phyloP scores from a whole-genome alignment of 352 stramenopile species.

The Phytophthora litchii region DNA sequence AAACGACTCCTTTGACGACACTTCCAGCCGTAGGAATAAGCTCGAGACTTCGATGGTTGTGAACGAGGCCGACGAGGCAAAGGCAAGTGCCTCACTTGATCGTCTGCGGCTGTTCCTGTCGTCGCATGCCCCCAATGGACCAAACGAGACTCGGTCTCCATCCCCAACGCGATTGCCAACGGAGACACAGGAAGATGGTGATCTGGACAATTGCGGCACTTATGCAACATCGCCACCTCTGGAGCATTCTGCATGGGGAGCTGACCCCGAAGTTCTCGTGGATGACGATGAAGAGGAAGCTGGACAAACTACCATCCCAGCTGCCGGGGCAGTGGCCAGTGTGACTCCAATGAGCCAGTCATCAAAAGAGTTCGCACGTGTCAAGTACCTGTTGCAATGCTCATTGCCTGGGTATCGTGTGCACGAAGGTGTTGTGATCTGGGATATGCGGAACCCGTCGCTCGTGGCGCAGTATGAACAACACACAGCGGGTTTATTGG shows the following conservation, averaged over 20 bases:
- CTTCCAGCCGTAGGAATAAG: constrained; percentile 17
- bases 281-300: constrained; percentile 29
- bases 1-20: constrained; percentile 25
- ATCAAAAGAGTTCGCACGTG: constrained; percentile 62
- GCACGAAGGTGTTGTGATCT: constrained; percentile 67
- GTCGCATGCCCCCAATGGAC: constrained; percentile 37
- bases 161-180: constrained; percentile 6
- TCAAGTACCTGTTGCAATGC: constrained; percentile 74
- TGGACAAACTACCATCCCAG: constrained; percentile 33
- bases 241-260: background rate
- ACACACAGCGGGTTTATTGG: constrained; percentile 49
- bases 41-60: constrained; percentile 19
- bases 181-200: background rate
- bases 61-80: constrained; percentile 26
- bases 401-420: constrained; percentile 58
- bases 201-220: constrained; percentile 3
- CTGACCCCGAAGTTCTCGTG: constrained; percentile 11
- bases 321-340: constrained; percentile 46
- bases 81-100: constrained; percentile 35
- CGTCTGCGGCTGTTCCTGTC: constrained; percentile 45
- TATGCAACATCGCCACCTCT: background rate
- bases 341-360: constrained; percentile 48
- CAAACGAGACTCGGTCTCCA: constrained; percentile 7
- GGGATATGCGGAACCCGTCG: constrained; percentile 73
- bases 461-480: constrained; percentile 66